Percentiles rank a stretch among this genome's conserved stretches.
These are phyloP conservation scores for Candida sojae DNA, from an alignment of 1,139 yeast species.

Conservation along the genomic window DNA sequence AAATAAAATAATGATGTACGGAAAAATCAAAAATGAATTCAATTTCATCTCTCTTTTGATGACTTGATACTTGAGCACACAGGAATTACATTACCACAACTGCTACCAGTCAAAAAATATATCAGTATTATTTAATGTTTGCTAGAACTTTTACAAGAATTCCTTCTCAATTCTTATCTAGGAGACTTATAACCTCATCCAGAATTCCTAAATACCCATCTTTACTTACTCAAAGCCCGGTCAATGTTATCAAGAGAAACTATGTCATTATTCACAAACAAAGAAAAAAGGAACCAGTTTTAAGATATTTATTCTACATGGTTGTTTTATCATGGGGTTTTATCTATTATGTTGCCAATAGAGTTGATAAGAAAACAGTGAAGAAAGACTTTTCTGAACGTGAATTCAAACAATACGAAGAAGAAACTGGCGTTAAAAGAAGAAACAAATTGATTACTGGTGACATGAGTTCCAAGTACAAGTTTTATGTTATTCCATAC, in stretches of 20 bases:
- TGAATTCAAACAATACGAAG: slow-evolving; percentile 58
- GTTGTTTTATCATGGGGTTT: slow-evolving; percentile 54
- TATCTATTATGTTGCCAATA: slow-evolving; percentile 52
- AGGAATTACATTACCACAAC: no score
- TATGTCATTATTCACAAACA: slow-evolving; percentile 12
- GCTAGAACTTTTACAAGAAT: background rate
- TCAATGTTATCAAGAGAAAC: slow-evolving; percentile 6
- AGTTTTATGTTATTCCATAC: slow-evolving; percentile 49
- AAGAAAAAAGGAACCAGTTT: slow-evolving; percentile 32
- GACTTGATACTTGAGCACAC: no score
- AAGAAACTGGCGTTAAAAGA: slow-evolving; percentile 54
- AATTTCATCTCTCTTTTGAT: no score
- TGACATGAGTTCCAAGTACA: slow-evolving; percentile 30
- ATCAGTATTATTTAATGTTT: background rate
- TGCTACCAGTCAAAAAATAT: background rate
- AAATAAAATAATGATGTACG: no score
- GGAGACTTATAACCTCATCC: background rate
- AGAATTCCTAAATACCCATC: slow-evolving; percentile 1
- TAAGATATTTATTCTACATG: slow-evolving; percentile 51
- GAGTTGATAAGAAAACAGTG: slow-evolving; percentile 53
- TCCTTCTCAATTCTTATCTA: background rate
- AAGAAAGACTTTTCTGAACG: slow-evolving; percentile 54
- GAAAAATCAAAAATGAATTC: no score
- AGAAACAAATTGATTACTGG: slow-evolving; percentile 44
- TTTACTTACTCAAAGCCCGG: slow-evolving; percentile 1